Conservation (phyloP, 2,329 filamentous ascomycete species). For the Pestalotiopsis sp. region DNA sequence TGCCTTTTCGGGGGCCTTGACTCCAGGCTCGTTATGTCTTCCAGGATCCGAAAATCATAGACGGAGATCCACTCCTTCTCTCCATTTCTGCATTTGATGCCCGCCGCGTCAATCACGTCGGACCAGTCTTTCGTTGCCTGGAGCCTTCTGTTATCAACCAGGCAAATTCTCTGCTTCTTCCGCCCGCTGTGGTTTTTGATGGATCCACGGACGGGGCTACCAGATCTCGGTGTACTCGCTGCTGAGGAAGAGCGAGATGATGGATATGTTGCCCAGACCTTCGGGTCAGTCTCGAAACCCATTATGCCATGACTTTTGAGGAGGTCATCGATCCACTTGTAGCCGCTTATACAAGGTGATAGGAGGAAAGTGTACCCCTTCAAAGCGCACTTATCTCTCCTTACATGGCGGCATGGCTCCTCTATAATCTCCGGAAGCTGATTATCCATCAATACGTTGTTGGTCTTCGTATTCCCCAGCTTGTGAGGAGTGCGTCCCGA, state of each 20-base stretch:
- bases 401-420: constrained; percentile 25
- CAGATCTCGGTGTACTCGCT: background rate
- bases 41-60: constrained; percentile 50
- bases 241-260: background rate
- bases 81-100: constrained; percentile 28
- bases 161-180: constrained; percentile 33
- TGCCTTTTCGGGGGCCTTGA: constrained; percentile 31
- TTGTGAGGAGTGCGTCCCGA: constrained; percentile 16
- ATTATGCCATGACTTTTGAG: constrained; percentile 45
- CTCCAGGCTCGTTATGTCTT: constrained; percentile 43
- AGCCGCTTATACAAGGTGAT: constrained; percentile 41
- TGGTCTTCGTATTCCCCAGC: background rate
- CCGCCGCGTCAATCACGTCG: constrained; percentile 31
- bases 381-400: constrained; percentile 44
- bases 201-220: background rate
- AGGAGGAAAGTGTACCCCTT: constrained; percentile 40
- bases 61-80: constrained; percentile 41
- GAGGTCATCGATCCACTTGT: constrained; percentile 39
- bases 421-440: background rate
- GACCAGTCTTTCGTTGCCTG: constrained; percentile 37
- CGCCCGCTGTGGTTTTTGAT: background rate
- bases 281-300: constrained; percentile 34
- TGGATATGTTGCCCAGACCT: constrained; percentile 33
- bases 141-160: constrained; percentile 41
- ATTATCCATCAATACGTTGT: background rate